Conservation (phyloP, 257 asterid species). For the Jacaranda copaia region DNA sequence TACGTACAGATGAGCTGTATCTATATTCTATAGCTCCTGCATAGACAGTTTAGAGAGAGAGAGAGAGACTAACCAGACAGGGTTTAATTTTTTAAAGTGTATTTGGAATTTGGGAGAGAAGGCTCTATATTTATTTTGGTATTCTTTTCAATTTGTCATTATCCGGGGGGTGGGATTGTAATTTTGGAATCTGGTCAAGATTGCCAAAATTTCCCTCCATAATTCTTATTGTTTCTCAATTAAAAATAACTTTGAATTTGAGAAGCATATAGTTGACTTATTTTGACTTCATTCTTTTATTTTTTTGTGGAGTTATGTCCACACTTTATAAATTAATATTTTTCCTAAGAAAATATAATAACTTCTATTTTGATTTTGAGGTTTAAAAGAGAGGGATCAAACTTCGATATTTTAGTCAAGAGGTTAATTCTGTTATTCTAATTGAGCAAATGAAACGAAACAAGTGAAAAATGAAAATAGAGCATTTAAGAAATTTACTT, state of each 20-base stretch:
- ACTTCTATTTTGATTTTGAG: too few species aligned
- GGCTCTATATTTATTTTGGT: constrained; percentile 38
- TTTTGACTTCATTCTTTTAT: constrained; percentile 9
- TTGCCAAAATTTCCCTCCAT: constrained; percentile 52
- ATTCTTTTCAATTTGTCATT: constrained; percentile 3
- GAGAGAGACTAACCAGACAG: constrained; percentile 33
- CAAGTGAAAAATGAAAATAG: too few species aligned
- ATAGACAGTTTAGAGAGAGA: constrained; percentile 26
- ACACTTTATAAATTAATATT: too few species aligned
- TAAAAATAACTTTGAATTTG: constrained; percentile 40
- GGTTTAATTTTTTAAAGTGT: constrained; percentile 42
- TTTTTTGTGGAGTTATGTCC: not conserved
- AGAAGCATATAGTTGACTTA: constrained; percentile 26
- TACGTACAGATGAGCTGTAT: constrained; percentile 49
- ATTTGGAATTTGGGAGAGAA: constrained; percentile 40
- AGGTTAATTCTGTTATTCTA: too few species aligned
- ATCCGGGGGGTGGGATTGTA: constrained; percentile 30
- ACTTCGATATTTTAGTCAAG: too few species aligned
- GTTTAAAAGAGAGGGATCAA: too few species aligned
- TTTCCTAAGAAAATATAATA: too few species aligned
- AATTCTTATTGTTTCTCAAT: constrained; percentile 36
- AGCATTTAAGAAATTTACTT: too few species aligned
- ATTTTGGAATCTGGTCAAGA: constrained; percentile 19
- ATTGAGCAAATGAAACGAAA: too few species aligned
- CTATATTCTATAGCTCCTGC: constrained; percentile 40